phyloP scores from a whole-genome alignment of 371 early-diverging fungal species.

The Mucor piriformis region DNA sequence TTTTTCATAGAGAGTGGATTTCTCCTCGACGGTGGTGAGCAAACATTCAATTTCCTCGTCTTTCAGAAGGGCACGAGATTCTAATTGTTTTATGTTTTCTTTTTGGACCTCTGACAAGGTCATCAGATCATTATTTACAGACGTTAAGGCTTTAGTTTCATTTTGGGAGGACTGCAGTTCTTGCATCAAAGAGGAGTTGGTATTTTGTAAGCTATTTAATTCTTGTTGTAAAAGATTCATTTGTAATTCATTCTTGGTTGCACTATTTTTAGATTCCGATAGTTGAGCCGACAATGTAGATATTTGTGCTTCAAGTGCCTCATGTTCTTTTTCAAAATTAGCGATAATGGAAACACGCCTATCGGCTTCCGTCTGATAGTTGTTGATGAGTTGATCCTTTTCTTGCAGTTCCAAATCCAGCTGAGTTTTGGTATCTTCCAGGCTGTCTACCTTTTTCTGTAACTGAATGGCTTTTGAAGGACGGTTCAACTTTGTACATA shows the following conservation, averaged over 20 bases:
- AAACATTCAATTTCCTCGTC: constrained; percentile 11
- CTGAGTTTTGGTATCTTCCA: constrained; percentile 20
- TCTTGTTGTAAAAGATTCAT: constrained; percentile 8
- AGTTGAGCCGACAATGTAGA: constrained; percentile 2
- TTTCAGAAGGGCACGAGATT: constrained; percentile 5
- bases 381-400: constrained; percentile 24
- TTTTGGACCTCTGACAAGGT: background rate
- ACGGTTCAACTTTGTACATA: constrained; percentile 28
- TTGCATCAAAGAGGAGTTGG: background rate
- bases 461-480: constrained; percentile 28
- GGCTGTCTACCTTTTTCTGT: constrained; percentile 33
- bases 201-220: background rate
- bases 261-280: constrained; percentile 5
- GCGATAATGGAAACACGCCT: background rate
- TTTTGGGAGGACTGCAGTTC: constrained; percentile 8
- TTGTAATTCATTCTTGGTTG: constrained; percentile 8
- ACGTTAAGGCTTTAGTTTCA: background rate
- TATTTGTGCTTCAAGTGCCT: constrained; percentile 14
- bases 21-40: constrained; percentile 10
- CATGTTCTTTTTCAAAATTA: background rate
- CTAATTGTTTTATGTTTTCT: background rate
- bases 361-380: constrained; percentile 9
- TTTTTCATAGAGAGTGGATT: background rate
- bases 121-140: constrained; percentile 3
- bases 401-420: constrained; percentile 12